Evolutionary conservation across 1,284 basidiomycete species (phyloP).

Genomic region (Cryptococcus sp.): DNA sequence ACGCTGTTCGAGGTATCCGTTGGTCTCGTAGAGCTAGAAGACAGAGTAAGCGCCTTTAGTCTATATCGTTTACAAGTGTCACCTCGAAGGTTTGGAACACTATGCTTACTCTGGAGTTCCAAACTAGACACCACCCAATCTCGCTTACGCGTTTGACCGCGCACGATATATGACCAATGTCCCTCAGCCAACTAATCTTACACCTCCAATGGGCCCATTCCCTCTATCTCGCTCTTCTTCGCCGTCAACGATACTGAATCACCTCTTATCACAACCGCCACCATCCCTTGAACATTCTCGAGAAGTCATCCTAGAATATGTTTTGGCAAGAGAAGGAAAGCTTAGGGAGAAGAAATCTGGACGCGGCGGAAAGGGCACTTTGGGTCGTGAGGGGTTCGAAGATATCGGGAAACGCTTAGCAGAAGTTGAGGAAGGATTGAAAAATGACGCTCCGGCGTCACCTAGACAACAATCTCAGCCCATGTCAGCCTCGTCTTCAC

Average conservation of each 20-base stretch:
- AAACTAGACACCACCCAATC: slow-evolving; percentile 36
- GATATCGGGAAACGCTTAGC: slow-evolving; percentile 43
- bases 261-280: slow-evolving; percentile 37
- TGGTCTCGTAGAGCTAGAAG: slow-evolving; percentile 40
- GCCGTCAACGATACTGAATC: slow-evolving; percentile 36
- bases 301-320: slow-evolving; percentile 51
- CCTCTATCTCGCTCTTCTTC: slow-evolving; percentile 40
- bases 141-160: slow-evolving; percentile 39
- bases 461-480: slow-evolving; percentile 3
- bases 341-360: slow-evolving; percentile 43
- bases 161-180: slow-evolving; percentile 49
- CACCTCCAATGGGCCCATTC: slow-evolving; percentile 40
- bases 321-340: slow-evolving; percentile 41
- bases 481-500: neutral
- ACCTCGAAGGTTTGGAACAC: neutral
- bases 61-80: no score
- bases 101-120: neutral
- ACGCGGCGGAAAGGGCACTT: slow-evolving; percentile 48
- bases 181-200: slow-evolving; percentile 47
- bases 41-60: slow-evolving; percentile 28
- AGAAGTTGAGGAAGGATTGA: slow-evolving; percentile 45
- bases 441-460: slow-evolving; percentile 11
- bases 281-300: slow-evolving; percentile 46
- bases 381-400: slow-evolving; percentile 45
- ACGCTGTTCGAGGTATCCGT: slow-evolving; percentile 45